Percentiles rank a stretch among this genome's conserved stretches.
Conservation (phyloP, 108 stramenopile species). For the Nitzschia putrida region DNA sequence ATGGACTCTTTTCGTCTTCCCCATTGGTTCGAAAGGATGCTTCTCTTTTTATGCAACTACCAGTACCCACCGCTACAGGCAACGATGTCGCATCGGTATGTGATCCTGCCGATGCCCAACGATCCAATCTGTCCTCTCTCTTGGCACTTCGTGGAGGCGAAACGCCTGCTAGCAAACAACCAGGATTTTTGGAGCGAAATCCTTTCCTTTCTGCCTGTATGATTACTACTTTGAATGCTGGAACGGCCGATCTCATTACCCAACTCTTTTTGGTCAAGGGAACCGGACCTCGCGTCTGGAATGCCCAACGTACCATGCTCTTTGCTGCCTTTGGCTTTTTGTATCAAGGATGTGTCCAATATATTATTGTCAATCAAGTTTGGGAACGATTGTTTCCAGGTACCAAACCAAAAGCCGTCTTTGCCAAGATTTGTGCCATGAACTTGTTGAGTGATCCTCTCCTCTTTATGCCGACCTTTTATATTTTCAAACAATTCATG, state of each 20-base stretch:
- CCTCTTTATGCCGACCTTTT: conserved; percentile 42
- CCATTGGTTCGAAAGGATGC: too few species aligned
- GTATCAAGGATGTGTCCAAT: conserved; percentile 40
- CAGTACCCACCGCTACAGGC: too few species aligned
- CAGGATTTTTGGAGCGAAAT: conserved; percentile 21
- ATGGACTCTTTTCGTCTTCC: too few species aligned
- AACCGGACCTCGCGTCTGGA: conserved; percentile 6
- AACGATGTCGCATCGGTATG: too few species aligned
- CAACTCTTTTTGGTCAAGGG: conserved; percentile 14
- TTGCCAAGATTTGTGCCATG: conserved; percentile 36
- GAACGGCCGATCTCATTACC: conserved; percentile 26
- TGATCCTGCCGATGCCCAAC: too few species aligned
- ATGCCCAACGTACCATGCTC: conserved; percentile 21
- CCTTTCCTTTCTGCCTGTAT: conserved; percentile 23
- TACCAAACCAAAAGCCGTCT: conserved; percentile 10
- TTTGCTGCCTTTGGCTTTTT: conserved; percentile 41
- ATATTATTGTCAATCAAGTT: conserved; percentile 36
- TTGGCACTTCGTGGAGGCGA: too few species aligned
- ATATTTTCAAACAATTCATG: conserved; percentile 35
- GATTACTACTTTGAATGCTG: conserved; percentile 31
- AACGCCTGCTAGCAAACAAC: too few species aligned
- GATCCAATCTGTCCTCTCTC: too few species aligned
- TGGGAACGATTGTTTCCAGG: conserved; percentile 43
- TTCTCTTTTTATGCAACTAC: too few species aligned
- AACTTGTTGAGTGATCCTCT: conserved; percentile 39